Base-by-base conservation (phyloP, 2,329 filamentous ascomycete genomes). In the Zasmidium citrigriseum region DNA sequence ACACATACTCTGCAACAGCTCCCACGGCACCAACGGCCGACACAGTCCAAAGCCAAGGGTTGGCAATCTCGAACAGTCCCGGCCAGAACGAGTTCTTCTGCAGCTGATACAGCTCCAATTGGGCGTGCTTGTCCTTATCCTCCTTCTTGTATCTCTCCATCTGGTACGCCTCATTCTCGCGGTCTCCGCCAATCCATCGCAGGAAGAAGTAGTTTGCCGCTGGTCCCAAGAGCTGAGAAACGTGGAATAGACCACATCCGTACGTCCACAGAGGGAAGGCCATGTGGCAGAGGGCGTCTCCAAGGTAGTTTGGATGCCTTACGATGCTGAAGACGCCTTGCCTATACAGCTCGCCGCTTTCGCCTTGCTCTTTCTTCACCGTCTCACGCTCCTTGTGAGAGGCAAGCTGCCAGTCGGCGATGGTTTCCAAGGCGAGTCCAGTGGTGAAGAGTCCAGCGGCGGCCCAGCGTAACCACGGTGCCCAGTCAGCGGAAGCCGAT, bases 1-100 rank as follows among this genome's bases (percentile, higher is more conserved):
- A 54, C 24, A 62, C 20, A 23, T 53, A 60, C 16, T 46, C 56
- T 7, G 47, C 52, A 2, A 20, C 55, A 0, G 82, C 78, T 21
- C 79, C 82, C 2, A 76, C 73, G 11, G 75, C 77, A 12, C 84
- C 84, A 41, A 77, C 73, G 1, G 77, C 82, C 11, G 82, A 58
- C 1, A 86, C 77, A 21, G 74, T 75, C 80, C 83, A 83, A 2
- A 80, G 68, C 85, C 84, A 87, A 59, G 80, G 79, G 62, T 86
- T 86, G 21, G 66, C 70, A 7, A 82, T 55, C 70, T 86, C 82
- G 25, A 74, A 69, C 1, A 77, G 49, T 11, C 73, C 73, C 1
- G 84, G 84, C 84, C 84, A 87, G 71, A 87, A 84, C 41, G 82
- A 80, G 64, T 87, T 86, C 70, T 84, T 84, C 65, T 82, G 78